These are phyloP conservation scores for Ophiostoma quercus DNA, from an alignment of 2,329 filamentous ascomycete species.

Conservation along the genomic window DNA sequence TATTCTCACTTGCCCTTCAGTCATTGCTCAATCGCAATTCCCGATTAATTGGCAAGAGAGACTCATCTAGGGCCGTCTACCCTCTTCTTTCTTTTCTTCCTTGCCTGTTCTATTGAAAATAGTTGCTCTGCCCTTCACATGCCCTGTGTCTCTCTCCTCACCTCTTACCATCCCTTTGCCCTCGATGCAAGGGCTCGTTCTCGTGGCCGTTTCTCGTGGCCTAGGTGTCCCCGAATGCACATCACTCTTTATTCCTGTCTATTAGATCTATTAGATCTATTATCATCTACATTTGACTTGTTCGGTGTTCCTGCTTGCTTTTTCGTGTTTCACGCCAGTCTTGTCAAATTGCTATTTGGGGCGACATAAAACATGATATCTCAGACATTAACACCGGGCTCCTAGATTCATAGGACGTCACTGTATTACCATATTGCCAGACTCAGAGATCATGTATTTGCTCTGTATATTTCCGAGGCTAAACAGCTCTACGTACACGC, in stretches of 20 bases:
- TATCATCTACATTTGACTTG: neutral
- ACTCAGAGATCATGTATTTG: too few species aligned
- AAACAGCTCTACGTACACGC: neutral
- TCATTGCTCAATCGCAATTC: neutral
- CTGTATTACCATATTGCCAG: neutral
- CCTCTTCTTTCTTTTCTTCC: neutral
- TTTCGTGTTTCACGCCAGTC: constrained; percentile 12
- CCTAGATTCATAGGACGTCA: neutral
- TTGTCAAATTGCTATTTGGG: constrained; percentile 5
- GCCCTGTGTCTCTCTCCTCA: neutral
- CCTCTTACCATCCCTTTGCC: neutral
- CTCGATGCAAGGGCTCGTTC: constrained; percentile 7
- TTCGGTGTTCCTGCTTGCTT: neutral
- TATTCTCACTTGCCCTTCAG: neutral
- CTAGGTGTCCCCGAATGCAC: neutral
- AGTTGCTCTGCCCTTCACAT: neutral
- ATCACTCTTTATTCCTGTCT: neutral
- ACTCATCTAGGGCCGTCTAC: neutral
- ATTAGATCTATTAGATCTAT: neutral
- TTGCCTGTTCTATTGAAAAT: neutral
- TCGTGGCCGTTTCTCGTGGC: constrained; percentile 9
- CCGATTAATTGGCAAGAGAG: neutral
- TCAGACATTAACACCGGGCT: neutral
- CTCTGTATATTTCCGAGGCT: neutral
- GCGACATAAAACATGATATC: constrained; percentile 8